Evolutionary conservation across 352 stramenopile genomes (phyloP).

Genomic region (Globisporangium orthogonon): DNA sequence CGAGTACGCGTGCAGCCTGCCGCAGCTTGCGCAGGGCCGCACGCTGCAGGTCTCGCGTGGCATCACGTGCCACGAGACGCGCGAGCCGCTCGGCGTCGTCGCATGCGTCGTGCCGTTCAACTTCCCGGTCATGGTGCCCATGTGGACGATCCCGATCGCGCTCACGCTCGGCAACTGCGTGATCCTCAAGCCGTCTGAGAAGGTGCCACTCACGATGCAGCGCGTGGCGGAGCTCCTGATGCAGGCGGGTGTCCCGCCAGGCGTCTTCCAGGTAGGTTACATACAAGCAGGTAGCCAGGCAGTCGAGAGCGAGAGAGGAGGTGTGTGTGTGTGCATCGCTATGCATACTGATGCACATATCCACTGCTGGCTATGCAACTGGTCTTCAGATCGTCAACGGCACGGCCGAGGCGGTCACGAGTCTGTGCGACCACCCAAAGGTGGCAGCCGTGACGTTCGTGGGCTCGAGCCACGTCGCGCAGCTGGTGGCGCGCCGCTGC

Average conservation of each 20-base stretch:
- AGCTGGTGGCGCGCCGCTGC: slow-evolving; percentile 90
- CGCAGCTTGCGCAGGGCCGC: slow-evolving; percentile 88
- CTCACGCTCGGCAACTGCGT: slow-evolving; percentile 95
- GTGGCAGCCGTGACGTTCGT: slow-evolving; percentile 95
- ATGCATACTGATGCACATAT: too few relatives aligned
- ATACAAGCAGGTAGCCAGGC: background rate
- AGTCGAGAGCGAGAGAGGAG: background rate
- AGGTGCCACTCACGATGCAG: slow-evolving; percentile 92
- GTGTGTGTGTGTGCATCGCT: too few relatives aligned
- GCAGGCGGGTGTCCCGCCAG: slow-evolving; percentile 90
- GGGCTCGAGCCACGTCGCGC: slow-evolving; percentile 89
- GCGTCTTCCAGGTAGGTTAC: slow-evolving; percentile 86
- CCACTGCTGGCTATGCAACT: too few relatives aligned
- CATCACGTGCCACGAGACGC: slow-evolving; percentile 92
- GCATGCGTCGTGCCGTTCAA: slow-evolving; percentile 95
- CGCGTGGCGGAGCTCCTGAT: slow-evolving; percentile 84
- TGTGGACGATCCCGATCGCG: slow-evolving; percentile 97
- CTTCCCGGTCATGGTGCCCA: slow-evolving; percentile 97
- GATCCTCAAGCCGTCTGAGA: slow-evolving; percentile 97
- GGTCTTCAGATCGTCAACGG: slow-evolving; percentile 89
- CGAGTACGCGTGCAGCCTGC: slow-evolving; percentile 94
- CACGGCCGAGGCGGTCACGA: slow-evolving; percentile 83
- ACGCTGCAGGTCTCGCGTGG: slow-evolving; percentile 79
- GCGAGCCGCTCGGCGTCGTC: slow-evolving; percentile 91
- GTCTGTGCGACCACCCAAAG: slow-evolving; percentile 88